Evolutionary conservation across 352 stramenopile genomes (phyloP), one percentile per base, ranked within the genome.

Genomic region (Phytophthora sp.): DNA sequence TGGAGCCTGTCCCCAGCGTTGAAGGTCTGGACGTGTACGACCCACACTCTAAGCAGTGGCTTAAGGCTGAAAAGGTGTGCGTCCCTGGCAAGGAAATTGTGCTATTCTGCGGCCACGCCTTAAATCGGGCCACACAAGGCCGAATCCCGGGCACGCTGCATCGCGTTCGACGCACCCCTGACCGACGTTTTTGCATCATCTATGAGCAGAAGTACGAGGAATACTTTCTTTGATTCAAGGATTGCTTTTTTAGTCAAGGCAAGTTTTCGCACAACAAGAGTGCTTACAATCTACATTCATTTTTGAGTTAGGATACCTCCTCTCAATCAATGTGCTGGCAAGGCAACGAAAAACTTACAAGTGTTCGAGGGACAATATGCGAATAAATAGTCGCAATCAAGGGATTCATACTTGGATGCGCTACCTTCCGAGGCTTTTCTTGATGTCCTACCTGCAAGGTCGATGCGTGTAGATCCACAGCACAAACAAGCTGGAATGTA

Each of bases 151-250:
- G 78, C 50, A 85, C 78, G 12, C 54, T 85, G 31, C 78, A 88
- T 55, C 76, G 78, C 31, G 78, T 88, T 41, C 71, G 73, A 35
- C 73, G 73, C 32, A 79, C 62, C 15, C 57, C 59, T 11, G 62
- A 77, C 26, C 49, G 61, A 13, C 68, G 78, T 23, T 86, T 84
- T 53, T 88, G 78, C 61, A 76, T 88, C 49, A 80, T 88, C 31
- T 88, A 86, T 39, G 78, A 88, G 66, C 78, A 88, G 57, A 88
- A 88, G 50, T 88, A 88, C 44, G 71, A 81, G 41, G 66, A 79
- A 15, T 87, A 77, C 46, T 87, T 82, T 54, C 45, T 74, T 39
- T 81, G 43, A 77, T 15, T 38, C 37, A n/a, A n/a, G n/a, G n/a
- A n/a, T n/a, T n/a, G n/a, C n/a, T n/a, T n/a, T n/a, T n/a, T n/a